Base-by-base conservation (phyloP, 148 eudicot genomes). In the Polygonum maritimum region DNA sequence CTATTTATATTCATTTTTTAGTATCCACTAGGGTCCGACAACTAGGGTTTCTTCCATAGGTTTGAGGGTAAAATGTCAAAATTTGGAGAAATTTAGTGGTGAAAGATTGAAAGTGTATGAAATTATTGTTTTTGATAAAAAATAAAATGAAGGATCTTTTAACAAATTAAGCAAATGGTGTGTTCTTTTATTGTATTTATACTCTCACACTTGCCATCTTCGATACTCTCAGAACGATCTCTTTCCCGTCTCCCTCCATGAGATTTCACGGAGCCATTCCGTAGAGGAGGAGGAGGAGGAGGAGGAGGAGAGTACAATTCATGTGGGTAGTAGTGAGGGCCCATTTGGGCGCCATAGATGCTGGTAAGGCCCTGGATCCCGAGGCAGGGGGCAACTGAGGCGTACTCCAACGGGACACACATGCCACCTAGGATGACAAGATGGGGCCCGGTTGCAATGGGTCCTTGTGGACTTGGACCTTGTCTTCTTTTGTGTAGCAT, bases 401-500 rank as follows among this genome's bases (percentile, higher is more conserved):
- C 94, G 45, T 95, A 95, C 73, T 95, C 99, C 1, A 89, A 91
- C 79, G 98, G 98, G 84, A 95, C 99, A 97, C 97, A 92, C 78
- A 95, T 95, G 52, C 99, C 92, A 0, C 99, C 99, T 41, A 95
- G 76, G 78, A 95, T 91, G 22, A 95, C 94, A 73, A 95, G 88
- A 76, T 86, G 97, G 13, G 96, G 90, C 48, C 88, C 69, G 39
- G 73, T 80, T 11, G 78, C 71, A 22, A 90, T 88, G 3, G 86
- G 47, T 16, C 89, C 71, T 83, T 92, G 98, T 78, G 98, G 98
- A 79, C 85, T 95, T 40, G 99, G 94, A 71, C 97, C 89, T 67
- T 98, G 99, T 76, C 99, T 81, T 83, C 99, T 85, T 15, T 98
- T 95, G 87, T 95, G 99, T 48, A 95, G 97, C 75, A 98, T 92